Evolutionary conservation across 2,329 filamentous ascomycete genomes (phyloP).

Genomic region (Claviceps purpurea): DNA sequence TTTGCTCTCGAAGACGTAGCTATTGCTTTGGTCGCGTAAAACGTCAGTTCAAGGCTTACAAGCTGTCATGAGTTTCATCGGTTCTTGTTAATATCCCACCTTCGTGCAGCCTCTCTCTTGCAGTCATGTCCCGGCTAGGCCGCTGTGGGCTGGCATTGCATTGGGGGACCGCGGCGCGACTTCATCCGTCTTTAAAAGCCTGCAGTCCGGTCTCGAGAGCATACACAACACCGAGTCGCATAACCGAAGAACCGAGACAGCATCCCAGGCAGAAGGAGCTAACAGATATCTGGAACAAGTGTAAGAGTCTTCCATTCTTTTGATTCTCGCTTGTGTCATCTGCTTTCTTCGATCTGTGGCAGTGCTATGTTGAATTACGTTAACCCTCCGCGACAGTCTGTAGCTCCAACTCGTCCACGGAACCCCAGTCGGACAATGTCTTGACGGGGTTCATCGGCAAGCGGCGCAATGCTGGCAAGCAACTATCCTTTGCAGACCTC

Average conservation of each 20-base stretch:
- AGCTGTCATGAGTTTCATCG: background rate
- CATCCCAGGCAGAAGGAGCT: constrained; percentile 13
- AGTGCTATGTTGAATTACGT: background rate
- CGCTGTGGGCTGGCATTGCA: constrained; percentile 13
- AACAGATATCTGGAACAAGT: constrained; percentile 17
- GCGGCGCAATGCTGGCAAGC: constrained; percentile 52
- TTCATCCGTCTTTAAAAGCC: background rate
- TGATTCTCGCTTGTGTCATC: background rate
- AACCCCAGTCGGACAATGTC: constrained; percentile 8
- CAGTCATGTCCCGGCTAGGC: constrained; percentile 14
- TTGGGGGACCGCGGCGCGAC: constrained; percentile 1
- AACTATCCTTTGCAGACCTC: constrained; percentile 55
- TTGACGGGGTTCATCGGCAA: constrained; percentile 55
- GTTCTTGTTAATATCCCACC: background rate
- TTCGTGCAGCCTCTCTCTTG: constrained; percentile 3
- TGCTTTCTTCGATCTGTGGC: background rate
- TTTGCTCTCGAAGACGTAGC: no score
- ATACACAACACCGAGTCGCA: constrained; percentile 2
- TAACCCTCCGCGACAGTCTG: constrained; percentile 12
- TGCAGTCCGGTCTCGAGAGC: constrained; percentile 8
- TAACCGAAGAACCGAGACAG: background rate
- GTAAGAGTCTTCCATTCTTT: constrained; percentile 9
- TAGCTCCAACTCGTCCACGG: constrained; percentile 11
- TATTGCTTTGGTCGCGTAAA: no score
- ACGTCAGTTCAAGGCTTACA: background rate